Evolutionary conservation across 371 early-diverging fungal species (phyloP), one percentile per base, ranked within the genome.

Genomic region (Mucor sp.): DNA sequence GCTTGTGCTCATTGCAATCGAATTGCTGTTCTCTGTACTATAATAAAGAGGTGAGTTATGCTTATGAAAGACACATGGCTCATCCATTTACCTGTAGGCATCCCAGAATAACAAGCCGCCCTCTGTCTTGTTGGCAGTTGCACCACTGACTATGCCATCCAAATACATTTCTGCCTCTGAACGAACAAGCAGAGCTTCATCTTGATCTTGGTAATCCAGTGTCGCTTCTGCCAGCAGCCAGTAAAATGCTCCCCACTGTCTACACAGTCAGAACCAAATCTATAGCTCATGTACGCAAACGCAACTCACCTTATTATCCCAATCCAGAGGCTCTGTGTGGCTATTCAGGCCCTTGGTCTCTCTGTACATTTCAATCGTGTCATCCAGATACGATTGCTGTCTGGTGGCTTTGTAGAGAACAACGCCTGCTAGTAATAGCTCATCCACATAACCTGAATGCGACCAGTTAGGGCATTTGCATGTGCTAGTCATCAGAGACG

Each of bases 381-480:
- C 71, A 6, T 72, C 48, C 15, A 78, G 59, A 63, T 78, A 84
- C 8, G 27, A 44, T 14, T 50, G 0, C 43, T 81, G 56, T n/a
- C 64, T 64, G 2, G 85, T 86, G 41, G 81, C 65, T 61, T 67
- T 74, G 70, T 80, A 79, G 73, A 87, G 69, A 72, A 84, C 81
- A n/a, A 85, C 66, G 5, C 80, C 70, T 8, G 81, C 80, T 68
- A 83, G 77, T 4, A 76, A 67, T 14, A 87, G 62, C 30, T 87
- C 87, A 65, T 87, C 86, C 37, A 66, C 41, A 58, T 69, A 87
- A 12, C 44, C 73, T 73, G 32, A 23, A 14, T 4, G 23, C 21
- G 15, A 15, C 27, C 23, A 14, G 23, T 27, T 11, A 25, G 53
- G 27, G 0, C 14, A 58, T 11, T 47, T 2, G 11, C 37, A 37